A percentile compares a stretch with the other conserved stretches of the same genome.
Conservation (phyloP, 2,329 filamentous ascomycete genomes). For the Catunica adiposa region DNA sequence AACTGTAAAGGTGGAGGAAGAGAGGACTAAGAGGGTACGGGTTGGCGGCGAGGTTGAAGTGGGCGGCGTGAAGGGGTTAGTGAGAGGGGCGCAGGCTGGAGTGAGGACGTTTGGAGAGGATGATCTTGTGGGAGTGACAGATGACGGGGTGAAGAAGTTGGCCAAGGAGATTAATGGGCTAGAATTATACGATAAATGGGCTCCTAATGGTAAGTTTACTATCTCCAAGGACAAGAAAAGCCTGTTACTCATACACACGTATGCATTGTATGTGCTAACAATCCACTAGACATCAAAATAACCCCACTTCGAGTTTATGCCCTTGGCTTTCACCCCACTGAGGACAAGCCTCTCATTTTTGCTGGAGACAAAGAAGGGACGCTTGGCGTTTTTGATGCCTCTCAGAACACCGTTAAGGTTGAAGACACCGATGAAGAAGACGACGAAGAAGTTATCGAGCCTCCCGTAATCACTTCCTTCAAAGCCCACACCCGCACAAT, state of each 20-base stretch:
- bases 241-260: no score
- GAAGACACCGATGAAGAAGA: constrained; percentile 39
- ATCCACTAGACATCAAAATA: constrained; percentile 60
- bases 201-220: constrained; percentile 56
- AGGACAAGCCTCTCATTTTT: constrained; percentile 75
- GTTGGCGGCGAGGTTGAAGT: constrained; percentile 66
- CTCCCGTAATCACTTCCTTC: constrained; percentile 73
- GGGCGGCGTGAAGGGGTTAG: constrained; percentile 43
- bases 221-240: no score
- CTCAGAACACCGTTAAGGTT: constrained; percentile 38
- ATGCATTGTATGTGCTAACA: not conserved
- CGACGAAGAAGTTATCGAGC: constrained; percentile 46
- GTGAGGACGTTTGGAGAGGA: constrained; percentile 74
- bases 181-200: constrained; percentile 67
- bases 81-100: constrained; percentile 58
- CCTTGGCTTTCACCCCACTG: constrained; percentile 73
- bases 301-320: constrained; percentile 77
- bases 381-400: constrained; percentile 79
- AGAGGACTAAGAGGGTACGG: constrained; percentile 56
- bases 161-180: constrained; percentile 62
- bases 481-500: constrained; percentile 86
- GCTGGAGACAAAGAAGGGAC: constrained; percentile 89
- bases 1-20: constrained; percentile 18
- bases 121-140: constrained; percentile 61
- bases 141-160: constrained; percentile 57